Base-by-base conservation (phyloP, 257 asterid species). In the Salvia miltiorrhiza region DNA sequence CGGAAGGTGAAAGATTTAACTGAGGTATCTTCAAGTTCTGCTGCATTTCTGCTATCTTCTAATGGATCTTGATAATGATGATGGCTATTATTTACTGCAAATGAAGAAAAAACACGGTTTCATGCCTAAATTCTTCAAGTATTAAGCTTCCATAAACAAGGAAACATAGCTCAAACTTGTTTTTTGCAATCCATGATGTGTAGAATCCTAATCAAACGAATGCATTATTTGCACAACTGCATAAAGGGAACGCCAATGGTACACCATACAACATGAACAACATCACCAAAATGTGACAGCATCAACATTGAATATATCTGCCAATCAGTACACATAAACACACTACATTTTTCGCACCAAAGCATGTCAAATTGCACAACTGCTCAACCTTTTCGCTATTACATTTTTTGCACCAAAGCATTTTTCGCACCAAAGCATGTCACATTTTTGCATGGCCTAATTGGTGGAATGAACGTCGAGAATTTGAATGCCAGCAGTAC, bases 1-100 rank as follows among this genome's bases (percentile, higher is more conserved):
- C 97, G 98, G 80, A 93, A 93, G 63, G 95, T 88, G 85, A 82
- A 93, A 43, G 85, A 75, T 77, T 83, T 83, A 4, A 73, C 85
- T 0, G 81, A 64, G 10, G 23, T 72, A 52, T 69, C 72, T 30
- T 74, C 93, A 7, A 20, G 63, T 58, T 76, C 85, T 17, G 68
- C 60, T 3, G 52, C 70, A 47, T 24, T 73, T 48, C 75, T 67
- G 50, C 53, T 23, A 35, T 74, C 79, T 11, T 40, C 65, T 17
- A 72, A 45, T 63, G 74, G 48, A 74, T 47, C 69, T 20, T 60
- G 48, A 37, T 7, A 37, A 37, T 37, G 12, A 37, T 37, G 12
- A 35, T 33, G 10, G 23, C 47, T 40, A 43, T 21, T 37, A 21
- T 23, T 59, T 52, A 20, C 83, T 73, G 73, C 35, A 62, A 73